Evolutionary conservation across 768 basidiomycete genomes (phyloP).

Genomic region (Boletus rubroflammeus): DNA sequence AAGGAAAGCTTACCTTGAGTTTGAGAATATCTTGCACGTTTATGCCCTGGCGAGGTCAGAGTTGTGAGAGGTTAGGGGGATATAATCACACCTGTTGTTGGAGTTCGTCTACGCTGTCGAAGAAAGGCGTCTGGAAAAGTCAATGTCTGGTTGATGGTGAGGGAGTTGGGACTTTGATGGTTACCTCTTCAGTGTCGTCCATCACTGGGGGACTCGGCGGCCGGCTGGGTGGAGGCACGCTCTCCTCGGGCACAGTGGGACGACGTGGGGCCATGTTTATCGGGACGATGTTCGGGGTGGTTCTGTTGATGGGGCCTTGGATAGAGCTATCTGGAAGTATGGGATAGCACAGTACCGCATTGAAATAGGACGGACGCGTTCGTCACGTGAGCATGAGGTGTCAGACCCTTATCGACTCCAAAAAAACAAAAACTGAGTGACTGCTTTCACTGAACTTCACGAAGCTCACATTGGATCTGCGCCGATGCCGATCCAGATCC

Average conservation of each 20-base stretch:
- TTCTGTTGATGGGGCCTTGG: not conserved
- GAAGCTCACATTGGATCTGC: not conserved
- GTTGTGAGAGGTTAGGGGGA: constrained; percentile 3
- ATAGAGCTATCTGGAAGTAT: not conserved
- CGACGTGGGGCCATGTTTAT: constrained; percentile 30
- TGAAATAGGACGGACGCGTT: constrained; percentile 16
- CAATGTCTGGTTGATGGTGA: not conserved
- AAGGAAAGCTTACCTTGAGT: constrained; percentile 58
- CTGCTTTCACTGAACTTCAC: constrained; percentile 1
- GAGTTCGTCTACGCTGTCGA: constrained; percentile 80
- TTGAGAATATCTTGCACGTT: constrained; percentile 95
- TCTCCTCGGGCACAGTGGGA: constrained; percentile 22
- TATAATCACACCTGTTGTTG: constrained; percentile 63
- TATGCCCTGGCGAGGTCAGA: constrained; percentile 61
- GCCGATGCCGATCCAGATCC: not conserved
- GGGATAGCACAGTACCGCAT: not conserved
- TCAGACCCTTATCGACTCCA: not conserved
- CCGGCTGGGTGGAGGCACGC: constrained; percentile 27
- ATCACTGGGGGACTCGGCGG: constrained; percentile 20
- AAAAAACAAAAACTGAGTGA: no score
- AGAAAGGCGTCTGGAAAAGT: constrained; percentile 50
- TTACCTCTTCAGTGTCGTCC: constrained; percentile 44
- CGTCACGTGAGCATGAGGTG: constrained; percentile 24
- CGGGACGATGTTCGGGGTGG: not conserved
- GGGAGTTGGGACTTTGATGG: not conserved